These are phyloP conservation scores for Pythium plurisporium DNA, from an alignment of 352 stramenopile genomes.

Conservation along the genomic window DNA sequence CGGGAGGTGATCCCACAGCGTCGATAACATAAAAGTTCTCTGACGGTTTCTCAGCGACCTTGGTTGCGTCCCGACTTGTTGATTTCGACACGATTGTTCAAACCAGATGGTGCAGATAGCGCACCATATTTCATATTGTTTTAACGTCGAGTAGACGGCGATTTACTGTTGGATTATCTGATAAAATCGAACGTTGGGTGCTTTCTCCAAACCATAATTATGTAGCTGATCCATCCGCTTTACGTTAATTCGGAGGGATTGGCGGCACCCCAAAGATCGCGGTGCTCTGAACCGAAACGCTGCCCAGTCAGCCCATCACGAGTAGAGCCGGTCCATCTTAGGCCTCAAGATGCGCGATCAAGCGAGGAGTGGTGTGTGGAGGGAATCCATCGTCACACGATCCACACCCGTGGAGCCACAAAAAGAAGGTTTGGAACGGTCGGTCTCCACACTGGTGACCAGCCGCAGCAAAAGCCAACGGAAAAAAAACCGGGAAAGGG, in stretches of 20 bases:
- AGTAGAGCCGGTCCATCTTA: constrained; percentile 13
- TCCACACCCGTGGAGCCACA: background rate
- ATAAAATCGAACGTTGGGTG: background rate
- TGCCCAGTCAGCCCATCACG: constrained; percentile 4
- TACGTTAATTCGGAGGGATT: background rate
- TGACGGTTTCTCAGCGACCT: background rate
- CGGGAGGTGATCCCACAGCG: too few species aligned
- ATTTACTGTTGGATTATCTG: too few species aligned
- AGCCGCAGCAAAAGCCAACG: background rate
- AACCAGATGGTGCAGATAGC: constrained; percentile 13
- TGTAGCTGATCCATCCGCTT: background rate
- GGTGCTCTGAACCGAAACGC: constrained; percentile 14
- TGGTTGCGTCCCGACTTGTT: background rate
- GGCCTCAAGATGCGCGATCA: constrained; percentile 11
- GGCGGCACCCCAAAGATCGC: constrained; percentile 12
- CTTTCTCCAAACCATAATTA: background rate
- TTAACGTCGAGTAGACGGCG: too few species aligned
- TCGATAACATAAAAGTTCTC: background rate
- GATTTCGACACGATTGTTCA: constrained; percentile 11
- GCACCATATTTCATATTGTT: background rate
- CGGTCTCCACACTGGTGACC: background rate
- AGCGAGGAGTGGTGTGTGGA: constrained; percentile 3
- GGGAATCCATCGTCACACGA: constrained; percentile 7
- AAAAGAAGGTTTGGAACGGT: background rate
- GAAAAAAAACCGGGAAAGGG: too few species aligned